Base-by-base conservation (phyloP, 78 protist genomes). In the Polysphondylium violaceum region DNA sequence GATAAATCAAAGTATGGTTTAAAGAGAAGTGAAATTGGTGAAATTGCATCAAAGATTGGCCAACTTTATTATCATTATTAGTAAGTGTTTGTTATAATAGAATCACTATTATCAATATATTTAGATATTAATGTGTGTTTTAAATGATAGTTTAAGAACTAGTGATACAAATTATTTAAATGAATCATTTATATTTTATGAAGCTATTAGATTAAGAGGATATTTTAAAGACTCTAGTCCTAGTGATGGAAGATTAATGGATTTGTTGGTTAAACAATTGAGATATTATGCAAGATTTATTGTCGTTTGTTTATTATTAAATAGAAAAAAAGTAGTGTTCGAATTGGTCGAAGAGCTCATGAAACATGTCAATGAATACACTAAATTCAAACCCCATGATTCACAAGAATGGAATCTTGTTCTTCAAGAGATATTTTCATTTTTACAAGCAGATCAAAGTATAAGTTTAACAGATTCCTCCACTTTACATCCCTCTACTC, bases 271-370 rank as follows among this genome's bases (percentile, higher is more conserved):
- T 7, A 90, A 68, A 63, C 69, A 92, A 61, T 71, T 95, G n/a
- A 65, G 97, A 65, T 95, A 76, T 33, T 86, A 88, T 68, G 93
- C 94, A 2, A 92, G 97, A 73, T 95, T 85, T 36, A 75, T 93
- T 27, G 91, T 95, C 21, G 95, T 93, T 27, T 93, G 94, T 56
- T 33, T 93, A 41, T 68, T 95, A 9, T 43, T 87, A 19, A 74
- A 65, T 38, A 61, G 58, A 55, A 59, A 67, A 68, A 73, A 73
- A 47, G 87, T 75, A 11, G 95, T 93, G 36, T 64, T 60, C 43
- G 92, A 60, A 36, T 59, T 69, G 35, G 73, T 93, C 16, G 87
- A 58, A 23, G 92, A 60, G 65, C 12, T 81, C 27, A 69, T 55
- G 17, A 81, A 69, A 25, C 90, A 81, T 58, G 78, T 81, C 2